Percentiles rank a stretch among this genome's conserved stretches.
phyloP scores from a whole-genome alignment of 108 stramenopile genomes.

The Chaetoceros muelleri region DNA sequence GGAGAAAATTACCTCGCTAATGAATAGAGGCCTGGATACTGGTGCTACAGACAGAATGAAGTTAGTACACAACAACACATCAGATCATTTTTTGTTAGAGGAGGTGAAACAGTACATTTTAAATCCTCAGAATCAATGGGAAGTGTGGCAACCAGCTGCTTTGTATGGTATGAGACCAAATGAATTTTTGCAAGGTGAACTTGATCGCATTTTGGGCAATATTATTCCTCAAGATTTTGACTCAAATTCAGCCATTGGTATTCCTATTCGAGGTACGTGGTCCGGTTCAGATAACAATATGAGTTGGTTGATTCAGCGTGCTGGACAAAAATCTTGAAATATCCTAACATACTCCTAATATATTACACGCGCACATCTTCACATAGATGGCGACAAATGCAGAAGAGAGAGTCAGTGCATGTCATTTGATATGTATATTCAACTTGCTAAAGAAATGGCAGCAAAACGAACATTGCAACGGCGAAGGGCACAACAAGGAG shows the following conservation, averaged over 20 bases:
- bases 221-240: neutral
- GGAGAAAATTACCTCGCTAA: neutral
- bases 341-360: neutral
- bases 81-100: neutral
- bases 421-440: neutral
- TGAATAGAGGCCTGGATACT: neutral
- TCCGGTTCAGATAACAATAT: too few species aligned
- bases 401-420: neutral
- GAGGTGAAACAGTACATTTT: neutral
- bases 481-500: too few species aligned
- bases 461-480: neutral
- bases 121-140: neutral
- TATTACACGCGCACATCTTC: neutral
- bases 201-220: neutral
- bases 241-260: neutral
- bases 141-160: neutral
- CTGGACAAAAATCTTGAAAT: neutral
- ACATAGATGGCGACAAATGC: neutral
- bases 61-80: neutral
- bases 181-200: neutral
- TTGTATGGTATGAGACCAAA: neutral
- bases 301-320: neutral
- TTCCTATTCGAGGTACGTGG: neutral
- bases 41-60: neutral
- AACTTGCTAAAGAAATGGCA: neutral